These are phyloP conservation scores for Lodderomyces metapsilosis DNA, from an alignment of 1,139 yeast species.

Conservation along the genomic window DNA sequence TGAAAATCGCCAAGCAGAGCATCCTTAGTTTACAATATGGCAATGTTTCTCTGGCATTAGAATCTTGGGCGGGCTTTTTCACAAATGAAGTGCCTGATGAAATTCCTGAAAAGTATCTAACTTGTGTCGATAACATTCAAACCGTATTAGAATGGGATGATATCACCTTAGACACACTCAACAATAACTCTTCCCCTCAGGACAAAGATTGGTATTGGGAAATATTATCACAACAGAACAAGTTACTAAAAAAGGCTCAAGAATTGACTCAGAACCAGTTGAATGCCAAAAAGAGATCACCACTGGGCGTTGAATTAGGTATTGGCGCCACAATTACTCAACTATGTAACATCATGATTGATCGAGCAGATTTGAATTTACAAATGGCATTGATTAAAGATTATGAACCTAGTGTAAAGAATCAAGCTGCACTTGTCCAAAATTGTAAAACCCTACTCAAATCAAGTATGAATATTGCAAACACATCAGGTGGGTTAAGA, in stretches of 20 bases:
- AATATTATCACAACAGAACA: constrained; percentile 37
- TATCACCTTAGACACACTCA: constrained; percentile 14
- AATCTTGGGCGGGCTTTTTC: constrained; percentile 23
- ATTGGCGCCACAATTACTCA: constrained; percentile 40
- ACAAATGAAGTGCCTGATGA: constrained; percentile 17
- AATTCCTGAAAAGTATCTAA: constrained; percentile 35
- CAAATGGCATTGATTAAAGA: constrained; percentile 40
- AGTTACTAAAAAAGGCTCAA: constrained; percentile 38
- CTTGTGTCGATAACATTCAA: constrained; percentile 45
- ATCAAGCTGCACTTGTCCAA: constrained; percentile 27
- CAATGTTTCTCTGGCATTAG: constrained; percentile 19
- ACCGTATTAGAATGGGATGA: constrained; percentile 40
- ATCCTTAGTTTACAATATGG: constrained; percentile 22
- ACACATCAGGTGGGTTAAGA: constrained; percentile 49
- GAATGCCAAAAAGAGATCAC: constrained; percentile 17
- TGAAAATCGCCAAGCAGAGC: constrained; percentile 22
- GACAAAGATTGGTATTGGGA: constrained; percentile 34
- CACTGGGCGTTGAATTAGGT: constrained; percentile 22
- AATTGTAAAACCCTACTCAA: constrained; percentile 45
- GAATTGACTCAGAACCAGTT: constrained; percentile 25
- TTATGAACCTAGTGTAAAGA: constrained; percentile 28
- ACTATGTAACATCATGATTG: constrained; percentile 43
- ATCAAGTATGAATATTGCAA: constrained; percentile 47
- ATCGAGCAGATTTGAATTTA: constrained; percentile 53
- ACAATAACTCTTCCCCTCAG: constrained; percentile 11